These are phyloP conservation scores for Juncus effusus DNA, from an alignment of 176 grass and related monocot genomes.

Conservation along the genomic window DNA sequence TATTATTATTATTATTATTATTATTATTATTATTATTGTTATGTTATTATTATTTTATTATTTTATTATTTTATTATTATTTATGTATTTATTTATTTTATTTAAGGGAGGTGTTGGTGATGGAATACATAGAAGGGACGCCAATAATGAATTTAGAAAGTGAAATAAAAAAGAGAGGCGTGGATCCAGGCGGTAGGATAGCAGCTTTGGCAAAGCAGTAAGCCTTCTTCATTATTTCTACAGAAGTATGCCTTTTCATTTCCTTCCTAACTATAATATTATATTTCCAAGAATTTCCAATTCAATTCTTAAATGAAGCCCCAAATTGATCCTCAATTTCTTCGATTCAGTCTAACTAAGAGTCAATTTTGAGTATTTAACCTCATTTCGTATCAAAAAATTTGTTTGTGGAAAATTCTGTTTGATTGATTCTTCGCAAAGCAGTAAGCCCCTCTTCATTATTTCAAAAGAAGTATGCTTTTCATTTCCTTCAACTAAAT, in stretches of 20 bases:
- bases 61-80: constrained; percentile 8
- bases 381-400: too few species aligned
- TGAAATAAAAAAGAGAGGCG: constrained; percentile 85
- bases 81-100: constrained; percentile 19
- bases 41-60: constrained; percentile 10
- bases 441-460: constrained; percentile 52
- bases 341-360: too few species aligned
- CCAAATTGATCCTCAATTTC: too few species aligned
- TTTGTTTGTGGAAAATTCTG: too few species aligned
- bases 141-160: constrained; percentile 93
- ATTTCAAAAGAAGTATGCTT: too few species aligned
- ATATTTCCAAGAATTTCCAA: not conserved
- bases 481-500: too few species aligned
- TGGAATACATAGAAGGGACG: constrained; percentile 91
- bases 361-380: too few species aligned
- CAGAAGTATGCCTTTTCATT: constrained; percentile 45
- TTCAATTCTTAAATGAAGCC: constrained; percentile 3
- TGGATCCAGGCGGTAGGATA: constrained; percentile 84
- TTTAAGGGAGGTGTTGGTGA: constrained; percentile 75
- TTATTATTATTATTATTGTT: too few species aligned
- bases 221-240: constrained; percentile 38
- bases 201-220: constrained; percentile 92
- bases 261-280: constrained; percentile 18
- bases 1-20: too few species aligned
- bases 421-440: constrained; percentile 43